Evolutionary conservation across 2,329 filamentous ascomycete genomes (phyloP).

Genomic region (Cercospora sp.): DNA sequence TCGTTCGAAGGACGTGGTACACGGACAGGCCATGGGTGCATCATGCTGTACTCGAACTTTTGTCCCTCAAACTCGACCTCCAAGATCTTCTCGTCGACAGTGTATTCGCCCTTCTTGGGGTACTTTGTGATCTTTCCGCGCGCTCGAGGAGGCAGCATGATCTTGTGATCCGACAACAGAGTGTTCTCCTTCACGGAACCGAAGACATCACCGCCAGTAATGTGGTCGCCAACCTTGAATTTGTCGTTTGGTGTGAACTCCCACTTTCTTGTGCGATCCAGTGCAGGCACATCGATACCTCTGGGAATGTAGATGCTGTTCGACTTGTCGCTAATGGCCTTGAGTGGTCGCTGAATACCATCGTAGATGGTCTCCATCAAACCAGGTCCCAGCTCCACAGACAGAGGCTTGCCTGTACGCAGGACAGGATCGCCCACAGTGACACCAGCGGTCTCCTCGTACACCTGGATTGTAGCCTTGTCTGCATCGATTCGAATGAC

Average conservation of each 20-base stretch:
- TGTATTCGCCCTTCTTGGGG: constrained; percentile 85
- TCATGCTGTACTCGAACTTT: constrained; percentile 93
- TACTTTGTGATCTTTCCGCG: constrained; percentile 91
- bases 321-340: constrained; percentile 73
- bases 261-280: constrained; percentile 93
- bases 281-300: constrained; percentile 81
- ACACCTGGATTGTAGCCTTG: constrained; percentile 96
- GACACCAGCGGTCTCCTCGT: constrained; percentile 97
- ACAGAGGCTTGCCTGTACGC: constrained; percentile 91
- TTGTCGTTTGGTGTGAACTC: constrained; percentile 76
- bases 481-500: constrained; percentile 97
- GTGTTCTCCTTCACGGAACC: constrained; percentile 95
- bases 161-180: constrained; percentile 88
- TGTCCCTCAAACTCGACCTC: constrained; percentile 97
- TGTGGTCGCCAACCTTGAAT: constrained; percentile 93
- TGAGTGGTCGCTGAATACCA: constrained; percentile 93
- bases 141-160: constrained; percentile 85
- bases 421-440: constrained; percentile 90
- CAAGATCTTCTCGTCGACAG: constrained; percentile 87
- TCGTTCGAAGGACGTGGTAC: constrained; percentile 89
- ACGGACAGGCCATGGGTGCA: constrained; percentile 98
- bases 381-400: constrained; percentile 94
- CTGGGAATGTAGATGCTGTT: constrained; percentile 97
- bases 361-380: constrained; percentile 99
- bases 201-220: constrained; percentile 94